Percentiles rank a stretch among this genome's conserved stretches.
Conservation (phyloP, 2,329 filamentous ascomycete genomes). For the Lojkania enalia region DNA sequence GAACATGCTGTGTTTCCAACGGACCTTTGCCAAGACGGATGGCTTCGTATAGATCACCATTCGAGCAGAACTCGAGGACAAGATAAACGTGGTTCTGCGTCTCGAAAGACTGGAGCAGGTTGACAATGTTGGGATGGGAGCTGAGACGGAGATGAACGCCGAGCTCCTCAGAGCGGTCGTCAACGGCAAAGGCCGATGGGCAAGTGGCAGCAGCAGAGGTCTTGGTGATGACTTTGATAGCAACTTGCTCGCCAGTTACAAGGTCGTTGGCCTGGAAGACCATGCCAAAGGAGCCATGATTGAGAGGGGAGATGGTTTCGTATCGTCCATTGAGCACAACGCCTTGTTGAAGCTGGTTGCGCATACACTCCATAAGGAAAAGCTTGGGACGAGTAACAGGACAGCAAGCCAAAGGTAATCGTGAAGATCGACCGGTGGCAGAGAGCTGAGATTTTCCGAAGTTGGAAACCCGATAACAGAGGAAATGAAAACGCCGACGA, state of each 20-base stretch:
- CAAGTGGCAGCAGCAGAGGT: constrained; percentile 63
- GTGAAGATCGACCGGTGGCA: constrained; percentile 43
- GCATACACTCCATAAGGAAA: constrained; percentile 77
- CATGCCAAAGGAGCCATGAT: constrained; percentile 98
- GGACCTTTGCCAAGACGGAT: constrained; percentile 88
- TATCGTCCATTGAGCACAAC: constrained; percentile 87
- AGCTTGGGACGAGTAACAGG: constrained; percentile 17
- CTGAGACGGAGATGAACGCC: constrained; percentile 79
- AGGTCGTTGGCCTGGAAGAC: constrained; percentile 90
- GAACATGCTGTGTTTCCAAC: constrained; percentile 92
- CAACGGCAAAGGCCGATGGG: constrained; percentile 69
- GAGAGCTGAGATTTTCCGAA: constrained; percentile 25
- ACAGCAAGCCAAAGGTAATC: constrained; percentile 31
- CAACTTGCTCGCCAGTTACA: constrained; percentile 76
- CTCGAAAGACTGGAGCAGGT: constrained; percentile 87
- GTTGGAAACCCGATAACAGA: background rate
- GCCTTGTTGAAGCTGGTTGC: constrained; percentile 77
- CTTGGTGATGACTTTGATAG: constrained; percentile 96
- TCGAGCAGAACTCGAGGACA: constrained; percentile 92
- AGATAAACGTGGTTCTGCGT: constrained; percentile 88
- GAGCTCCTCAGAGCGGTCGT: constrained; percentile 81
- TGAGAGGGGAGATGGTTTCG: constrained; percentile 88
- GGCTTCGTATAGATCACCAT: constrained; percentile 95
- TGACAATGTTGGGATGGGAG: constrained; percentile 88
- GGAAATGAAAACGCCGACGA: background rate